Conservation (phyloP, 176 grass and related monocot genomes). For the Oryza australiensis region DNA sequence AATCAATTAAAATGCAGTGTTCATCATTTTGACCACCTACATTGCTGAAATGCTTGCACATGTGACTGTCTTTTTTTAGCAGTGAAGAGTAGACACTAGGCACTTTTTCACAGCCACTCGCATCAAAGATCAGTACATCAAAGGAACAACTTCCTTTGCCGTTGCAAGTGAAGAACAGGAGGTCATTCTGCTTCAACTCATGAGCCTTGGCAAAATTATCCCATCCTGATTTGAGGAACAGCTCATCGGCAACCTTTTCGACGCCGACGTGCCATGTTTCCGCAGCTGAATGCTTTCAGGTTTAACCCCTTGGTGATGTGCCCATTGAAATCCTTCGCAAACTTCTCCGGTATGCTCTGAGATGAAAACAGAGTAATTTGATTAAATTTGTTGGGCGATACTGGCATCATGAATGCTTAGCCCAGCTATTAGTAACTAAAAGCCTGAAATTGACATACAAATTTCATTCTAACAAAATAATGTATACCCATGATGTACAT, state of each 20-base stretch:
- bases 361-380: not conserved
- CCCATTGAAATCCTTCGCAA: conserved; percentile 24
- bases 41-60: not conserved
- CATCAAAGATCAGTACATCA: conserved; percentile 55
- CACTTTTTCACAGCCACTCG: conserved; percentile 44
- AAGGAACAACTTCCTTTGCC: conserved; percentile 35
- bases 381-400: not conserved
- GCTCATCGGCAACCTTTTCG: conserved; percentile 20
- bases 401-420: not conserved
- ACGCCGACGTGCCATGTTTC: conserved; percentile 34
- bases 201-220: conserved; percentile 55
- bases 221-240: conserved; percentile 44
- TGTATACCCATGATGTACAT: too few relatives aligned
- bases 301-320: conserved; percentile 14
- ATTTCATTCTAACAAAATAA: too few relatives aligned
- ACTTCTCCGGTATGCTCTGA: conserved; percentile 50
- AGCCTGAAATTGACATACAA: too few relatives aligned
- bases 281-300: conserved; percentile 37
- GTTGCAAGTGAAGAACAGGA: conserved; percentile 44
- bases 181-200: conserved; percentile 41
- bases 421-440: too few relatives aligned
- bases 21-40: not conserved
- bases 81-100: conserved; percentile 26
- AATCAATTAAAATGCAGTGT: not conserved
- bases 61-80: not conserved